Evolutionary conservation across 305 asterid species (phyloP).

Genomic region (Solanum chacoense): DNA sequence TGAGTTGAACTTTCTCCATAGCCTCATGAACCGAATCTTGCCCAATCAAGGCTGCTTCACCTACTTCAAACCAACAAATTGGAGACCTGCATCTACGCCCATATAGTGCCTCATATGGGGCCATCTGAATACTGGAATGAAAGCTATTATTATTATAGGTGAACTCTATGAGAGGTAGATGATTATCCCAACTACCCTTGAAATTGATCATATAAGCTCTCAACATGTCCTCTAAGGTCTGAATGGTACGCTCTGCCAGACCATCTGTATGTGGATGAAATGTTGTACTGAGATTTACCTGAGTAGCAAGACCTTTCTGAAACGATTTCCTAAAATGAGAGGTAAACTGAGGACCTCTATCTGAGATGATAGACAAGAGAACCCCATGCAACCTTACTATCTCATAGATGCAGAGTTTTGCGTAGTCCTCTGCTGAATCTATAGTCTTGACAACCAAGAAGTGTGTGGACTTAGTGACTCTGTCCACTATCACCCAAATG

Average conservation of each 20-base stretch:
- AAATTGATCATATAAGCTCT: neutral
- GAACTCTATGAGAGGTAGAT: neutral
- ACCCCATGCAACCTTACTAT: neutral
- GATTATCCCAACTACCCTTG: neutral
- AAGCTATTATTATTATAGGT: neutral
- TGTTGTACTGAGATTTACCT: neutral
- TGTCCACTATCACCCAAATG: neutral
- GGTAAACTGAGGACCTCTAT: neutral
- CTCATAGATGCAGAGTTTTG: neutral
- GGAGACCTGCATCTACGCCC: neutral
- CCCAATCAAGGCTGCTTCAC: neutral
- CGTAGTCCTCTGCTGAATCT: neutral
- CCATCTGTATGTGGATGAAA: neutral
- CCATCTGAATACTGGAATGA: neutral
- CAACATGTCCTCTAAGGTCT: neutral
- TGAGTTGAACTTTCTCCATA: neutral
- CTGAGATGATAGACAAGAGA: neutral
- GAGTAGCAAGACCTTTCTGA: neutral
- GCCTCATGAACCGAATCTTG: neutral
- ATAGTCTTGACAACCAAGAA: neutral
- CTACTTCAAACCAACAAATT: neutral
- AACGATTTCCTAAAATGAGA: neutral
- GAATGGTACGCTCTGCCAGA: neutral
- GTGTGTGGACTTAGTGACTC: neutral
- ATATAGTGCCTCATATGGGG: neutral